These are phyloP conservation scores for Penicillium macrosclerotiorum DNA, from an alignment of 495 filamentous ascomycete genomes.

Conservation along the genomic window DNA sequence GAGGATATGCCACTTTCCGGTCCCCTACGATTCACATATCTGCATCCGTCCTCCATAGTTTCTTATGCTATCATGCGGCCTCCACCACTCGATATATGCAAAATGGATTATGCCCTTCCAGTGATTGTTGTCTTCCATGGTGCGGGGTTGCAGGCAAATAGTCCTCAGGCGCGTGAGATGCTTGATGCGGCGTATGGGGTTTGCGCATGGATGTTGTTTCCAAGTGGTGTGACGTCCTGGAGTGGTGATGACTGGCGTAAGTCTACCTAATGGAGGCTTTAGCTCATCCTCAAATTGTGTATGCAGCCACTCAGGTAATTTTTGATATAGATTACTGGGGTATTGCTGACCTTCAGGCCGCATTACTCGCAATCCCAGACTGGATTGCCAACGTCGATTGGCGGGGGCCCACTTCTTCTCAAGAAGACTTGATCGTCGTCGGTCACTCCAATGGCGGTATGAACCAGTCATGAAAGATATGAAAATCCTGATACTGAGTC, in stretches of 20 bases:
- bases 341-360: slow-evolving; percentile 54
- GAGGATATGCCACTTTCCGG: slow-evolving; percentile 26
- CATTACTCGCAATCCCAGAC: slow-evolving; percentile 43
- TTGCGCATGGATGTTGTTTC: slow-evolving; percentile 57
- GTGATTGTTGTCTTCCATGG: slow-evolving; percentile 43
- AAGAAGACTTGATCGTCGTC: background rate
- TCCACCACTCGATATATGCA: slow-evolving; percentile 33
- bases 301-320: slow-evolving; percentile 7
- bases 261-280: slow-evolving; percentile 4
- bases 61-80: slow-evolving; percentile 61
- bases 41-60: slow-evolving; percentile 55
- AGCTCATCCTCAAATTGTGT: background rate
- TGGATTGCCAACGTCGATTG: slow-evolving; percentile 46
- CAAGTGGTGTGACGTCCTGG: slow-evolving; percentile 60
- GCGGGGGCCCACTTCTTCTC: background rate
- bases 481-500: slow-evolving; percentile 10
- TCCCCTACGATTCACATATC: slow-evolving; percentile 55
- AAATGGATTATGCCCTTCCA: background rate
- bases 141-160: slow-evolving; percentile 56
- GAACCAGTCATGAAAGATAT: background rate
- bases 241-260: slow-evolving; percentile 64
- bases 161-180: slow-evolving; percentile 40
- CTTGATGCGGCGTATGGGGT: slow-evolving; percentile 50
- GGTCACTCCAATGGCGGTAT: slow-evolving; percentile 4
- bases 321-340: slow-evolving; percentile 51